Evolutionary conservation across 1,284 basidiomycete species (phyloP).

Genomic region (Boletellus sp.): DNA sequence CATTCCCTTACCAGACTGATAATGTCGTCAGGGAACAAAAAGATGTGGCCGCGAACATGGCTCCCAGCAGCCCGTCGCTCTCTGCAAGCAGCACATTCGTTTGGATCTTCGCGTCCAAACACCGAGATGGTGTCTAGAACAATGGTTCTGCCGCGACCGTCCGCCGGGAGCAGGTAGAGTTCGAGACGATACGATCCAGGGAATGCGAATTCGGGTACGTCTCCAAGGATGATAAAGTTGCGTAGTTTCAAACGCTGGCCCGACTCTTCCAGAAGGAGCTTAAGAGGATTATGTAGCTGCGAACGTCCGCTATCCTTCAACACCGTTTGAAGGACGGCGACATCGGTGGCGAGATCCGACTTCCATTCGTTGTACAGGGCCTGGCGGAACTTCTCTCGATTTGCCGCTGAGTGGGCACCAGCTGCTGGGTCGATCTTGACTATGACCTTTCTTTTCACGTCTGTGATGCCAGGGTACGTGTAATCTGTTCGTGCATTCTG

Average conservation of each 20-base stretch:
- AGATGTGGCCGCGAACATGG: constrained; percentile 13
- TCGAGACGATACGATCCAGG: constrained; percentile 19
- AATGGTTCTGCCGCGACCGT: not conserved
- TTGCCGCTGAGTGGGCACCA: constrained; percentile 4
- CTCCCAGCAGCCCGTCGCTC: constrained; percentile 10
- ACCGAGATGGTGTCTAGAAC: constrained; percentile 19
- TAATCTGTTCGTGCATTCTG: constrained; percentile 11
- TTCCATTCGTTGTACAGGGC: constrained; percentile 8
- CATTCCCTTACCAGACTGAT: constrained; percentile 9
- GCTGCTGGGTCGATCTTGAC: not conserved
- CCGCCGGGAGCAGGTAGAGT: constrained; percentile 8
- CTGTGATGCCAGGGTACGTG: constrained; percentile 17
- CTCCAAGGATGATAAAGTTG: constrained; percentile 5
- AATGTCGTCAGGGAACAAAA: constrained; percentile 14
- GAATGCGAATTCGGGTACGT: constrained; percentile 19
- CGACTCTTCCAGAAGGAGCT: constrained; percentile 10
- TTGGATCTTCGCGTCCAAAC: constrained; percentile 7
- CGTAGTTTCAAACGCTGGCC: not conserved
- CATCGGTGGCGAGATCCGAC: not conserved
- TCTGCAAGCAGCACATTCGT: constrained; percentile 11
- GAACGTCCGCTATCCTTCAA: not conserved
- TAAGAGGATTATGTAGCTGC: not conserved
- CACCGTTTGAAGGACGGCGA: not conserved
- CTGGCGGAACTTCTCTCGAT: constrained; percentile 9
- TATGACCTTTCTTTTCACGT: not conserved